Conservation (phyloP, 2,329 filamentous ascomycete genomes). For the Didymella exigua region DNA sequence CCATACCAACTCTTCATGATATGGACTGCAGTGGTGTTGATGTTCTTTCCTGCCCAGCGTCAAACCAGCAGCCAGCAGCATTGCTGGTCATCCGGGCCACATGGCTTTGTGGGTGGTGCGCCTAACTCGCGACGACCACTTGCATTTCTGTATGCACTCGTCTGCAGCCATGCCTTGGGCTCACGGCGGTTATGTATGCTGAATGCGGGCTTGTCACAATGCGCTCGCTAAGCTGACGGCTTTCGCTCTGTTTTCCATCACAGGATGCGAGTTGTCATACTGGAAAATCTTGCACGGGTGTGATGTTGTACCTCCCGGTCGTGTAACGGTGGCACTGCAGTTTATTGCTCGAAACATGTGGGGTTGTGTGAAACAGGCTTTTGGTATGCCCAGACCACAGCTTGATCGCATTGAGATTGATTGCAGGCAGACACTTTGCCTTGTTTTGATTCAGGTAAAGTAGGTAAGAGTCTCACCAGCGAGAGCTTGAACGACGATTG, state of each 20-base stretch:
- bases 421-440: not conserved
- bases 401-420: not conserved
- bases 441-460: not conserved
- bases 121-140: slow-evolving; percentile 20
- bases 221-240: slow-evolving; percentile 23
- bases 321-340: slow-evolving; percentile 2
- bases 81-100: slow-evolving; percentile 5
- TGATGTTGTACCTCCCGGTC: not conserved
- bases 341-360: not conserved
- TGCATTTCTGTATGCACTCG: slow-evolving; percentile 25
- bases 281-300: not conserved
- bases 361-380: not conserved
- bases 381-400: not conserved
- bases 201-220: slow-evolving; percentile 33
- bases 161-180: slow-evolving; percentile 25
- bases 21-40: slow-evolving; percentile 5
- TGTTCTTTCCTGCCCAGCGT: not conserved
- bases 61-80: slow-evolving; percentile 12
- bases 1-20: slow-evolving; percentile 33
- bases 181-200: slow-evolving; percentile 34
- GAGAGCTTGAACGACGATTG: not conserved
- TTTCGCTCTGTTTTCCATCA: not conserved
- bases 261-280: slow-evolving; percentile 1
- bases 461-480: not conserved
- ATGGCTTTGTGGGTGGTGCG: slow-evolving; percentile 9